These are phyloP conservation scores for Kuraishia ogatae DNA, from an alignment of 805 yeast genomes.

Conservation along the genomic window DNA sequence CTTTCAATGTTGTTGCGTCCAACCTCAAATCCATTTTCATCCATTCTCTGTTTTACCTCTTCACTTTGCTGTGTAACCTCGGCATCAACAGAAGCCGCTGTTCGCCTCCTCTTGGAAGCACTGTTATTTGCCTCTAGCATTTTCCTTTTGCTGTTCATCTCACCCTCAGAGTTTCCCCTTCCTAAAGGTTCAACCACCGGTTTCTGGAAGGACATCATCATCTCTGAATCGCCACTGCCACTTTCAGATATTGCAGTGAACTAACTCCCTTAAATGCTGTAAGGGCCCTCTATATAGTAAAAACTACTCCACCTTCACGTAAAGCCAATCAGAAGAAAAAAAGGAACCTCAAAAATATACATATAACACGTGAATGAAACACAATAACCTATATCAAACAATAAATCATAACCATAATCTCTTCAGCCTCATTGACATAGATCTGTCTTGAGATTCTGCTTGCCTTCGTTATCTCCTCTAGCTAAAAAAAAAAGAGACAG, in stretches of 20 bases:
- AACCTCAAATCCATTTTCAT: not conserved
- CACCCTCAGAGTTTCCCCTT: not conserved
- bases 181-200: not conserved
- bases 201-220: not conserved
- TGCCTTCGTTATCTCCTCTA: not conserved
- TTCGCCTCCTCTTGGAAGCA: not conserved
- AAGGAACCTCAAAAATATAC: too few relatives aligned
- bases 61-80: not conserved
- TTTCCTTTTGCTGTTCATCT: not conserved
- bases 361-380: not conserved
- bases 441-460: not conserved
- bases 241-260: not conserved
- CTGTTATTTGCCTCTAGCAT: not conserved
- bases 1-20: not conserved
- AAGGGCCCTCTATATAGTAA: not conserved
- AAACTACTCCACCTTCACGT: not conserved
- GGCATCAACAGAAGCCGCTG: not conserved
- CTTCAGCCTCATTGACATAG: not conserved
- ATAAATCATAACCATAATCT: not conserved
- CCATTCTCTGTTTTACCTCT: not conserved
- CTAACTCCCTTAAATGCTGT: too few relatives aligned
- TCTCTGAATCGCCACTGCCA: not conserved
- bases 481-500: not conserved
- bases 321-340: not conserved
- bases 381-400: not conserved